Evolutionary conservation across 306 rosid genomes (phyloP), one percentile per base, ranked within the genome.

Genomic region (Begonia masoniana): DNA sequence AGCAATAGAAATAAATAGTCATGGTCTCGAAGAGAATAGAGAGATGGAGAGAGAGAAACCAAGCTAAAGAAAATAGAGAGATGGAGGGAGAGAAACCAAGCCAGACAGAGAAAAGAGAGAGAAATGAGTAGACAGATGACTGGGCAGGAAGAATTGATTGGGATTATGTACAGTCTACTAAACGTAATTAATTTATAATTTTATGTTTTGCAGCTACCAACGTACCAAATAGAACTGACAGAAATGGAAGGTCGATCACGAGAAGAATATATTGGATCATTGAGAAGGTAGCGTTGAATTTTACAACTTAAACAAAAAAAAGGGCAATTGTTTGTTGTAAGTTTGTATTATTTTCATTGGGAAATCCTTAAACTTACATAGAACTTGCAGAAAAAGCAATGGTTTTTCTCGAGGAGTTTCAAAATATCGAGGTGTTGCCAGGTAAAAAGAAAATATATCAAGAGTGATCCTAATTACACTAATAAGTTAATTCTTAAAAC

Each of bases 341-440:
- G 4, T 31, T 31, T 7, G 39, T 7, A 6, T 31, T 7, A 31
- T 21, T 21, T 21, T 21, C 3, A 21, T 21, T 2, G 24, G 24
- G 24, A 31, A 31, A 6, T 31, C 9, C 3, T 31, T 31, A 31
- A 31, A 31, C 2, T 31, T 31, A 5, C 39, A 1, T 31, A 31
- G 6, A 62, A 42, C 24, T 41, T 57, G 58, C 80, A 87, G 96
- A 70, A 88, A 75, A 78, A 88, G 94, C 65, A 88, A 94, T 75
- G 96, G 96, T 2, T 88, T 88, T 64, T 87, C 94, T 43, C 65
- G 96, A 16, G 96, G 96, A 60, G 87, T 87, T 51, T 87, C 96
- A 1, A 87, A 84, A 65, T 87, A 81, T 36, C 81, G 96, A 77
- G 96, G 96, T 1, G 94, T 87, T 12, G 96, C 96, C 19, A 81